These are phyloP conservation scores for Scytalidium lignicola DNA, from an alignment of 2,329 filamentous ascomycete species.

Conservation along the genomic window DNA sequence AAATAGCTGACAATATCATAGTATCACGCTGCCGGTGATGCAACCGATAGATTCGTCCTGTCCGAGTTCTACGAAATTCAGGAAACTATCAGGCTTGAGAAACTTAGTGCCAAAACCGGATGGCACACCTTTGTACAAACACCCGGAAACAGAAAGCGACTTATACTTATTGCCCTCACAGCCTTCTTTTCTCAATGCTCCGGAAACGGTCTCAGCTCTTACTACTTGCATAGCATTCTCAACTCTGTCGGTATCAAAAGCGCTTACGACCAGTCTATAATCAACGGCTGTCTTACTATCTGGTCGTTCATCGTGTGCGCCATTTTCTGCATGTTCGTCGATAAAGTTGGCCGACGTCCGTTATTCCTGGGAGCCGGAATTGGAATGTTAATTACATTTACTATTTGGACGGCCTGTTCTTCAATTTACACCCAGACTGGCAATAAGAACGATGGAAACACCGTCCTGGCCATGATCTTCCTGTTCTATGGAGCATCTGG, in stretches of 20 bases:
- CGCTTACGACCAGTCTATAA: constrained; percentile 10
- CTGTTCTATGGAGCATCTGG: constrained; percentile 29
- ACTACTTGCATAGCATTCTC: constrained; percentile 39
- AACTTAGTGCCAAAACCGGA: constrained; percentile 5
- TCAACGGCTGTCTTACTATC: constrained; percentile 21
- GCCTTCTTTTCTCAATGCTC: constrained; percentile 64
- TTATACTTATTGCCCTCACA: constrained; percentile 55
- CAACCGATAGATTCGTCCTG: constrained; percentile 29
- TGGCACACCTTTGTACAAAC: constrained; percentile 43
- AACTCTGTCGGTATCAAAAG: constrained; percentile 16
- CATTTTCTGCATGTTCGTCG: constrained; percentile 24
- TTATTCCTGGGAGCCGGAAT: constrained; percentile 25
- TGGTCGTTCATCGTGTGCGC: constrained; percentile 24
- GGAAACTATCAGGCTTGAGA: constrained; percentile 19
- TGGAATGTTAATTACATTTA: constrained; percentile 24
- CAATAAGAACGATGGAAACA: constrained; percentile 17
- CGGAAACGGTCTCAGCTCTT: constrained; percentile 63
- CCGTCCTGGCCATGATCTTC: constrained; percentile 31
- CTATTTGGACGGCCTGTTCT: constrained; percentile 19
- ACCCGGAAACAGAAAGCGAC: constrained; percentile 57
- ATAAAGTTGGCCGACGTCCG: constrained; percentile 24
- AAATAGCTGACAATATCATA: not conserved
- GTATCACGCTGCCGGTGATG: constrained; percentile 31
- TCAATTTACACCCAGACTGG: constrained; percentile 13
- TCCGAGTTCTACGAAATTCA: constrained; percentile 36